A percentile compares a stretch with the other conserved stretches of the same genome.
phyloP scores from a whole-genome alignment of 2,329 filamentous ascomycete species.

The Nemania abortiva region DNA sequence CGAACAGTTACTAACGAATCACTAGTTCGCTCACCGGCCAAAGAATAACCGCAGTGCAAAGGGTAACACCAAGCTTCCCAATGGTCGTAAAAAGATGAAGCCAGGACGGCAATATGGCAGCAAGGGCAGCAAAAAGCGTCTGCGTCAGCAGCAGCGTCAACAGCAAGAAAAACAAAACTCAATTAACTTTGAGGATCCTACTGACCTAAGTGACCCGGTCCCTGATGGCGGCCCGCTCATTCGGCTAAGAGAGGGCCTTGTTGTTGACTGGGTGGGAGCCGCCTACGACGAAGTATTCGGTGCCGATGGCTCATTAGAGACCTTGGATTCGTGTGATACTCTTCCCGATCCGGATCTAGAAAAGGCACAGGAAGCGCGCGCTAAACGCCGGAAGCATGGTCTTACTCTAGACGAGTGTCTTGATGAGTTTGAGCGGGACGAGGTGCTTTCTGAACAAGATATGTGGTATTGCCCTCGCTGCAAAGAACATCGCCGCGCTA shows the following conservation, averaged over 20 bases:
- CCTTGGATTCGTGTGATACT: conserved; percentile 65
- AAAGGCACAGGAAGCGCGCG: conserved; percentile 71
- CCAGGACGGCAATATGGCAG: conserved; percentile 57
- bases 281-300: conserved; percentile 79
- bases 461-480: conserved; percentile 98
- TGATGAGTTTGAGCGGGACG: conserved; percentile 92
- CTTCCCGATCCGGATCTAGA: conserved; percentile 74
- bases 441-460: conserved; percentile 93
- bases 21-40: conserved; percentile 41
- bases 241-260: conserved; percentile 83
- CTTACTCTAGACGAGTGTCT: conserved; percentile 91
- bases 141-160: conserved; percentile 48
- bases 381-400: conserved; percentile 76
- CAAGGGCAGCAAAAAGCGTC: conserved; percentile 62
- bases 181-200: conserved; percentile 42
- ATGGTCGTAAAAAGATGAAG: conserved; percentile 63
- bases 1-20: conserved; percentile 37
- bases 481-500: conserved; percentile 91
- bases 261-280: conserved; percentile 85
- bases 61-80: conserved; percentile 43
- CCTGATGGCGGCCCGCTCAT: conserved; percentile 73
- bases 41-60: conserved; percentile 38
- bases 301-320: conserved; percentile 66
- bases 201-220: conserved; percentile 53
- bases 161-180: conserved; percentile 45